Conservation (phyloP, 2,329 filamentous ascomycete genomes). For the Rutstroemia sydowiana region DNA sequence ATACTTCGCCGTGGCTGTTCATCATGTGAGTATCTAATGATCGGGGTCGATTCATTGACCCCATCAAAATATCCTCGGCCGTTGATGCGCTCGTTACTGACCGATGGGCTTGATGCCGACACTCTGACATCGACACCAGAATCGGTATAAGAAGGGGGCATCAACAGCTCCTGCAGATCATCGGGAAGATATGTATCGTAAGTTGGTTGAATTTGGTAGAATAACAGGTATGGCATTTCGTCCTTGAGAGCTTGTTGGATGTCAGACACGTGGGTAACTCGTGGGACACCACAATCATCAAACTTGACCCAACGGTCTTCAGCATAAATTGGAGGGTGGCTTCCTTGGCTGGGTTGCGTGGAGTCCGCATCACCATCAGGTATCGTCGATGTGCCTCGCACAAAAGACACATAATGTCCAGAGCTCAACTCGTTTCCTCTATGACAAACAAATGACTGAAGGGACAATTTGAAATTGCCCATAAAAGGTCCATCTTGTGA, state of each 20-base stretch:
- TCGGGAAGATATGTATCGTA: conserved; percentile 42
- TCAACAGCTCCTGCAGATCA: conserved; percentile 31
- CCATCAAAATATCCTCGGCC: conserved; percentile 36
- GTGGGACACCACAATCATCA: conserved; percentile 69
- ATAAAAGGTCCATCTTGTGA: conserved; percentile 58
- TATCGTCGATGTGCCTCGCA: conserved; percentile 61
- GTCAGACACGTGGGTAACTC: conserved; percentile 67
- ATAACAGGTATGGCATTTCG: conserved; percentile 91
- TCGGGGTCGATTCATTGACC: conserved; percentile 33
- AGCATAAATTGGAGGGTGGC: conserved; percentile 56
- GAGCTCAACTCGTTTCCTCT: conserved; percentile 77
- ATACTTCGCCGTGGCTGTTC: conserved; percentile 42
- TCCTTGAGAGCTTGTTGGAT: conserved; percentile 66
- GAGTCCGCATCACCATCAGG: conserved; percentile 51
- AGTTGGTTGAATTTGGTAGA: conserved; percentile 90
- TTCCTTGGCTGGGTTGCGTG: conserved; percentile 36
- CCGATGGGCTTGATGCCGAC: conserved; percentile 4
- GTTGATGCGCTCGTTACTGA: not conserved
- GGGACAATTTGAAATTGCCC: conserved; percentile 85
- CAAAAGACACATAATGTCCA: conserved; percentile 85
- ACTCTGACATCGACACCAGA: conserved; percentile 21
- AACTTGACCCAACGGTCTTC: conserved; percentile 83
- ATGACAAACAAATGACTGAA: conserved; percentile 91
- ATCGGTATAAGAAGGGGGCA: conserved; percentile 53
- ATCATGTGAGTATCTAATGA: conserved; percentile 50